phyloP scores from a whole-genome alignment of 2,329 filamentous ascomycete genomes.

The Macrophomina pseudophaseolina region DNA sequence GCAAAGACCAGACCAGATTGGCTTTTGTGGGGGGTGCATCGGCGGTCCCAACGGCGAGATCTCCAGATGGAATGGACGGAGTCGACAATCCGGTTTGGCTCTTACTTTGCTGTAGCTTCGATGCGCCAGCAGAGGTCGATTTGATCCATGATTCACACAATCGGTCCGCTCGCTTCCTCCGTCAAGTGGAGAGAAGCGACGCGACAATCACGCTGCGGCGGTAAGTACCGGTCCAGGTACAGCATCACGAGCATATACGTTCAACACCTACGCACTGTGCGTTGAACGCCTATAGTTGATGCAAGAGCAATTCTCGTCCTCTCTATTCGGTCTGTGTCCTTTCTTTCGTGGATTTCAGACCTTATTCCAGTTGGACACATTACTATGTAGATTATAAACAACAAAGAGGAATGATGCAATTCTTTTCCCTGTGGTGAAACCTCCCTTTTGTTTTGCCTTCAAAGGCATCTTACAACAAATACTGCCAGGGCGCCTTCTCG shows the following conservation, averaged over 20 bases:
- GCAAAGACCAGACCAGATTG: neutral
- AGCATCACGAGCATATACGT: conserved; percentile 33
- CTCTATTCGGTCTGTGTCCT: conserved; percentile 29
- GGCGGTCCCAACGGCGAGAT: neutral
- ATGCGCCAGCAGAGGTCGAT: neutral
- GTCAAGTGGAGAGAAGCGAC: neutral
- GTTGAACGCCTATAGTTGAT: conserved; percentile 33
- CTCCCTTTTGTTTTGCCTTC: too few species aligned
- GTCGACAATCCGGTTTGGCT: neutral
- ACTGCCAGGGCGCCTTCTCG: neutral
- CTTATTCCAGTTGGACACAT: conserved; percentile 30
- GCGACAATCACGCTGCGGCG: neutral
- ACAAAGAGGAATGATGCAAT: neutral
- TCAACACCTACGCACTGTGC: conserved; percentile 26
- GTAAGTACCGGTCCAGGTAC: conserved; percentile 7
- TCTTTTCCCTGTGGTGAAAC: neutral
- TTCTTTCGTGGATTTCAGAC: conserved; percentile 17
- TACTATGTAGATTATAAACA: neutral
- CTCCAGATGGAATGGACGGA: neutral
- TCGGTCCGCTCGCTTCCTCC: neutral
- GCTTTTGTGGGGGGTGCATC: conserved; percentile 3
- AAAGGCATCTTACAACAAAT: neutral
- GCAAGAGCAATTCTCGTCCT: conserved; percentile 28
- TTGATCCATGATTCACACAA: neutral
- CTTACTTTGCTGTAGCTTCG: neutral